Evolutionary conservation across 768 basidiomycete species (phyloP), one percentile per base, ranked within the genome.

Genomic region (Lentinus brumalis): DNA sequence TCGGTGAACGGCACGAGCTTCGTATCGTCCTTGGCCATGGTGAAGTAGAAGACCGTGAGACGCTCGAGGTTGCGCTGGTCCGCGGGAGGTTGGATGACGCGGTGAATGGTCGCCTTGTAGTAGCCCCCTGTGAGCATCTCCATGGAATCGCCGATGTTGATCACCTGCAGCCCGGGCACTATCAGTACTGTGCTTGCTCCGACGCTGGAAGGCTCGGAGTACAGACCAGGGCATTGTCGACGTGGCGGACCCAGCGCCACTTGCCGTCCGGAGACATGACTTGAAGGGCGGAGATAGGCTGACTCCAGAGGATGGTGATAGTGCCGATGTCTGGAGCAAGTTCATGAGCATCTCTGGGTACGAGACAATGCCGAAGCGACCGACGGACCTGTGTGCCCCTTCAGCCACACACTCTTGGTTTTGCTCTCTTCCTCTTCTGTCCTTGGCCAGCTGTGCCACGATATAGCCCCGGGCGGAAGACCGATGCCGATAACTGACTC

Each of bases 21-120:
- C n/a, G 72, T 60, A 41, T 70, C 65, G 58, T 75, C 72, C 53
- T 74, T 67, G 11, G 74, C 69, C 39, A 70, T 63, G 3, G 64
- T 65, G 63, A 78, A 78, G 67, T 76, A 78, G 67, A 71, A 70
- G 7, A 73, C 65, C n/a, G 76, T 76, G 12, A 78, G 71, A n/a
- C 77, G 74, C 31, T 62, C 57, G 64, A 70, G 71, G 5, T 68
- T 68, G 1, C 66, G 72, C 62, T 78, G 76, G 53, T 76, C 75
- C 16, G 44, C 38, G 0, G 76, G 76, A 8, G 77, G 77, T 47
- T 75, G 74, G 18, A 75, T 59, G 39, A 78, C 77, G 41, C 77
- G 76, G 54, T 77, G 77, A 31, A 78, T 72, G 0, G 76, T 76
- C 2, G 73, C 69, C 54, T 75, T 75, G 65, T 74, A 76, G 67